These are phyloP conservation scores for Hanseniaspora hatyaiensis DNA, from an alignment of 805 yeast species.

Conservation along the genomic window DNA sequence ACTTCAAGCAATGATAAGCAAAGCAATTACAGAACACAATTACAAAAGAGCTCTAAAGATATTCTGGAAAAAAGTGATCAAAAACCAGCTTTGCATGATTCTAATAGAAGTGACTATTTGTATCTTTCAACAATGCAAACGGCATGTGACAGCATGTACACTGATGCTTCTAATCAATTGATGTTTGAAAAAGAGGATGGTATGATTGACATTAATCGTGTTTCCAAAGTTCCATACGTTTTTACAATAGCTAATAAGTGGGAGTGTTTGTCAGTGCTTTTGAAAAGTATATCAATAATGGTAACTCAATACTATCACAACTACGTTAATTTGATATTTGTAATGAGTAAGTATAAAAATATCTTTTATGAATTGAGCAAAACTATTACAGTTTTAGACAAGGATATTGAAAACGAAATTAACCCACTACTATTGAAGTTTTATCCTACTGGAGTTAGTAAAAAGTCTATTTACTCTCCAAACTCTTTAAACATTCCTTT, in stretches of 20 bases:
- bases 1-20: constrained; percentile 3
- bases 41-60: background rate
- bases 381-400: background rate
- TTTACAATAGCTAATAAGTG: constrained; percentile 33
- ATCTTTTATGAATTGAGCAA: constrained; percentile 20
- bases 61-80: constrained; percentile 23
- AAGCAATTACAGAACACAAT: background rate
- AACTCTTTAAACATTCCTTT: constrained; percentile 8
- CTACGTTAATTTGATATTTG: constrained; percentile 43
- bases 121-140: background rate
- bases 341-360: constrained; percentile 33
- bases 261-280: constrained; percentile 47
- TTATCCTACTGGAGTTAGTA: constrained; percentile 14
- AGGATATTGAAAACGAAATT: constrained; percentile 7
- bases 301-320: constrained; percentile 41
- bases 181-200: background rate
- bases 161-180: background rate
- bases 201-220: background rate
- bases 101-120: background rate
- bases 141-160: background rate
- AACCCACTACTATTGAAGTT: constrained; percentile 10
- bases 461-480: background rate
- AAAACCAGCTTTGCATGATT: too few species aligned
- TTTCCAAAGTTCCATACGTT: constrained; percentile 17
- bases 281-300: constrained; percentile 45